Conservation (phyloP, 345 rosid genomes). For the Camelina neglecta region DNA sequence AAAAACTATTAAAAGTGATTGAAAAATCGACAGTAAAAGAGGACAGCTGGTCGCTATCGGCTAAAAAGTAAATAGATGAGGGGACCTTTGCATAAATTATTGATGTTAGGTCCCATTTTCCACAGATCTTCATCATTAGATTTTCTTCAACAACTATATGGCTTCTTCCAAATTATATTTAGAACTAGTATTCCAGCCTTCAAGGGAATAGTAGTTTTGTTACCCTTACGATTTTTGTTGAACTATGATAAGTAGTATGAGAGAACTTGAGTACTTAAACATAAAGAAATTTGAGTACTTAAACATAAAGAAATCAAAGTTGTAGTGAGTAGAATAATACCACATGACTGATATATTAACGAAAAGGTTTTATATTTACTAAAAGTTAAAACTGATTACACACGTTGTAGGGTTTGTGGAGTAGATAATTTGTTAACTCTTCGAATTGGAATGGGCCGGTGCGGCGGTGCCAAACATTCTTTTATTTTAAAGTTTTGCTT, state of each 20-base stretch:
- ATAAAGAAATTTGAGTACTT: background rate
- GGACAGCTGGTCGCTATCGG: slow-evolving; percentile 23
- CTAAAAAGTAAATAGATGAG: slow-evolving; percentile 17
- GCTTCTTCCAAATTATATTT: background rate
- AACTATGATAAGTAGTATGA: background rate
- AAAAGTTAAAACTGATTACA: background rate
- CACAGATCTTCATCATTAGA: background rate
- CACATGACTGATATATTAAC: background rate
- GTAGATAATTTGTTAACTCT: background rate
- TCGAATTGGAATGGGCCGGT: slow-evolving; percentile 14
- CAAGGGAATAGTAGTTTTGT: background rate
- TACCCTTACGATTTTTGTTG: background rate
- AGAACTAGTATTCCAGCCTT: background rate
- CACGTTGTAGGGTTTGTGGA: slow-evolving; percentile 17
- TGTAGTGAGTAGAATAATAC: background rate
- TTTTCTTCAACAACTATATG: background rate
- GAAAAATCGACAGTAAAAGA: slow-evolving; percentile 23
- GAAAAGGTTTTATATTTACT: background rate
- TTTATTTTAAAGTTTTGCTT: slow-evolving; percentile 6
- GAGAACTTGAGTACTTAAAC: background rate
- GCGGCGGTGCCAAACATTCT: slow-evolving; percentile 34
- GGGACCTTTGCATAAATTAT: slow-evolving; percentile 30
- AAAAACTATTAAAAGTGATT: slow-evolving; percentile 22
- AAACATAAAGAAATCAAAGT: background rate
- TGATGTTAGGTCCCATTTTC: slow-evolving; percentile 21